Base-by-base conservation (phyloP, 2,329 filamentous ascomycete genomes). In the Penicillium vulpinum region DNA sequence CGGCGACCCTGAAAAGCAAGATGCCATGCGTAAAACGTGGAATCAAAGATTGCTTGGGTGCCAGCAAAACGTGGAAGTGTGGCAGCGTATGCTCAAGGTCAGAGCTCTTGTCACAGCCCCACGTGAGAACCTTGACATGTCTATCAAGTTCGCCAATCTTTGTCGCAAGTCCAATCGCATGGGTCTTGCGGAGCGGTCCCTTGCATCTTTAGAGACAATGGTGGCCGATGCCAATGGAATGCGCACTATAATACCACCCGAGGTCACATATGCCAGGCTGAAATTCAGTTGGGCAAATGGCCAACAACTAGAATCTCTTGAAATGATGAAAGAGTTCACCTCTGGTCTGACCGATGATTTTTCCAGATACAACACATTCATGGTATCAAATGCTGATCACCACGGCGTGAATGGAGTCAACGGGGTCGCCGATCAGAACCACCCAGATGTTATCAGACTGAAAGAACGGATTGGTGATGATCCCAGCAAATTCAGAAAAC, bases 101-200 rank as follows among this genome's bases (percentile, higher is more conserved):
- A 87, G 94, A 58, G 90, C 92, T 21, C 82, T 99, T 50, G 94
- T 99, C 57, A 93, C 97, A 59, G 88, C 88, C 0, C 93, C 95
- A 0, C 86, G 86, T 33, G 92, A 99, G 73, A 97, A 97, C 69
- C 91, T 96, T 81, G 90, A 96, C 68, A 99, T 99, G 92, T 97
- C 92, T 87, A 97, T 99, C 80, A 99, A 99, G 73, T 99, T 97
- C 73, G 91, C 94, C 68, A 99, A 97, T 68, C 85, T 99, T 6
- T 99, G 95, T 75, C 90, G 95, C 68, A 99, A 99, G 75, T 96
- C 93, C 43, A 90, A 91, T 56, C 89, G 94, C 29, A 92, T 93
- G 82, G 93, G 94, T 10, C 84, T 99, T 47, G 94, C 94, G 0
- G 94, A 99, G 77, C 95, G 96, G 77, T 95, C 92, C 11, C 80